Evolutionary conservation across 805 yeast species (phyloP).

Genomic region (Starmerella sp.): DNA sequence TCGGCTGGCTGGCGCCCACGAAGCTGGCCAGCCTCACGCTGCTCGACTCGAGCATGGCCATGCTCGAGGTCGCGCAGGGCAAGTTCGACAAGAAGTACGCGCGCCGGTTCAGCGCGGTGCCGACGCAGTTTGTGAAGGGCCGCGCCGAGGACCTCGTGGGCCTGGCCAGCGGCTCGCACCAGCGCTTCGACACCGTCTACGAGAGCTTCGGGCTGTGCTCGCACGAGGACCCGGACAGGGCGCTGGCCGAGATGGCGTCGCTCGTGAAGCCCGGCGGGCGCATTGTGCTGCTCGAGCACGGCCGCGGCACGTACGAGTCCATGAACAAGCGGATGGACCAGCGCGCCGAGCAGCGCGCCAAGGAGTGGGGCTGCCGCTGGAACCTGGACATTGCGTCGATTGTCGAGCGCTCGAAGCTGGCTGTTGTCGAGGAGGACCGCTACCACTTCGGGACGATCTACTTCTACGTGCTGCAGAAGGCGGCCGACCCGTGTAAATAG

Average conservation of each 20-base stretch:
- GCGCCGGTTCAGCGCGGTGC: slow-evolving; percentile 25
- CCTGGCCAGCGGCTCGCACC: slow-evolving; percentile 36
- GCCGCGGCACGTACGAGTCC: slow-evolving; percentile 68
- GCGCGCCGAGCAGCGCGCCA: slow-evolving; percentile 70
- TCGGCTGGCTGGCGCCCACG: slow-evolving; percentile 56
- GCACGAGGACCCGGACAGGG: slow-evolving; percentile 81
- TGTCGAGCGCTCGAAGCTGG: slow-evolving; percentile 71
- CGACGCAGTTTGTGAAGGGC: slow-evolving; percentile 85
- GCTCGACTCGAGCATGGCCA: slow-evolving; percentile 69
- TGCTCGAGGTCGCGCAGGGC: slow-evolving; percentile 70
- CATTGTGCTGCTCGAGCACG: slow-evolving; percentile 81
- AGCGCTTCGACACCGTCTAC: slow-evolving; percentile 75
- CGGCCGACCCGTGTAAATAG: background rate
- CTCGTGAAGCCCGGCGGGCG: slow-evolving; percentile 83
- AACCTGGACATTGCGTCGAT: slow-evolving; percentile 85
- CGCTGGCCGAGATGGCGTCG: slow-evolving; percentile 59
- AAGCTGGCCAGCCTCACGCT: slow-evolving; percentile 64
- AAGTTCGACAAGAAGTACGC: slow-evolving; percentile 53
- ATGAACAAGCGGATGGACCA: slow-evolving; percentile 72
- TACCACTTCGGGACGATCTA: slow-evolving; percentile 85
- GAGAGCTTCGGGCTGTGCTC: slow-evolving; percentile 96
- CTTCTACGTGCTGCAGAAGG: slow-evolving; percentile 24
- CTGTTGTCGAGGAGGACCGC: slow-evolving; percentile 66
- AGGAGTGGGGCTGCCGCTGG: slow-evolving; percentile 97
- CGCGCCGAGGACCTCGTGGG: slow-evolving; percentile 70